A percentile compares a stretch with the other conserved stretches of the same genome.
These are phyloP conservation scores for Neofusicoccum cordaticola DNA, from an alignment of 2,329 filamentous ascomycete genomes.

Conservation along the genomic window DNA sequence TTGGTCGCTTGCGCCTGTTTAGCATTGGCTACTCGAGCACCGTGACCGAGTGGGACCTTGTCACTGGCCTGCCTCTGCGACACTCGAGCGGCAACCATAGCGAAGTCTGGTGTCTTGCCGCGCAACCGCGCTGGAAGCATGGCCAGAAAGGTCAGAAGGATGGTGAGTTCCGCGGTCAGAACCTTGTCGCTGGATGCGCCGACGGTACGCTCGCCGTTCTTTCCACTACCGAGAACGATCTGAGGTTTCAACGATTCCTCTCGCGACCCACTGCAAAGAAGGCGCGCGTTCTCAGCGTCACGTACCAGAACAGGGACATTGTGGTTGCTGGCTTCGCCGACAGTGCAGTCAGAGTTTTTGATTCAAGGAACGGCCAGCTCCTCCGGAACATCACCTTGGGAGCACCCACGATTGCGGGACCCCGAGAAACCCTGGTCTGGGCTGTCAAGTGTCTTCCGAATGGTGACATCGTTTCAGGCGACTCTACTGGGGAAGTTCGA, in stretches of 20 bases:
- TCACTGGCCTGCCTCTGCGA: slow-evolving; percentile 70
- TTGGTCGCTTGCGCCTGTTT: slow-evolving; percentile 81
- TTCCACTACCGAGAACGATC: slow-evolving; percentile 77
- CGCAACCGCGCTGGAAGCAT: slow-evolving; percentile 64
- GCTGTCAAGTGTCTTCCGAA: slow-evolving; percentile 82
- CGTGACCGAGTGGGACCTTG: slow-evolving; percentile 93
- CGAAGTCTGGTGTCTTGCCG: slow-evolving; percentile 94
- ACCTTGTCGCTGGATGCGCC: slow-evolving; percentile 83
- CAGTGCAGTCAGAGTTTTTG: slow-evolving; percentile 87
- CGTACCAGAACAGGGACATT: slow-evolving; percentile 79
- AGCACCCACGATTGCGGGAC: slow-evolving; percentile 69
- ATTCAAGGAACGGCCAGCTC: slow-evolving; percentile 73
- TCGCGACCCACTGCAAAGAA: slow-evolving; percentile 77
- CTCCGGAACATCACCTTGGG: slow-evolving; percentile 83
- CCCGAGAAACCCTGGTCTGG: slow-evolving; percentile 89
- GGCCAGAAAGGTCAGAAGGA: slow-evolving; percentile 18
- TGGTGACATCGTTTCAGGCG: slow-evolving; percentile 89
- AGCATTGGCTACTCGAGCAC: slow-evolving; percentile 92
- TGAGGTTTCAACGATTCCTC: slow-evolving; percentile 75
- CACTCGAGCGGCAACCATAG: slow-evolving; percentile 90
- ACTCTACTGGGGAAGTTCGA: slow-evolving; percentile 88
- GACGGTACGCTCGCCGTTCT: slow-evolving; percentile 87
- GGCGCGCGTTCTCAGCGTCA: slow-evolving; percentile 84
- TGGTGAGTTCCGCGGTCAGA: slow-evolving; percentile 39
- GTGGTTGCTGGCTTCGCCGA: slow-evolving; percentile 94